Conservation (phyloP, 192 early-diverging fungal genomes). For the Coemansia sp. region DNA sequence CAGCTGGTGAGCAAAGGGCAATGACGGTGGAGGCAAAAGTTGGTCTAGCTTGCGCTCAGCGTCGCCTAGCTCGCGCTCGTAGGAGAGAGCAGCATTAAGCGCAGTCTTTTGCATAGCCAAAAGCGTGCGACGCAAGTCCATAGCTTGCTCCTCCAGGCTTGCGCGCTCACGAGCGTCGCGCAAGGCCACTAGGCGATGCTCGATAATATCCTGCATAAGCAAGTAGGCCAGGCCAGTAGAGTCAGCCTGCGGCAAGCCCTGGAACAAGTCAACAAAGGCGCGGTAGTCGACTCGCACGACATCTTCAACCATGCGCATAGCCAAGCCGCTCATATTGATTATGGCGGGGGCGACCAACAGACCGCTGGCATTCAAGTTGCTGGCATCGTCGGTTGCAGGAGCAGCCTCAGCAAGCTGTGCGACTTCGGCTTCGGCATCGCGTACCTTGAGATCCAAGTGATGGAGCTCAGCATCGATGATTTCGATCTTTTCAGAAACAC, state of each 20-base stretch:
- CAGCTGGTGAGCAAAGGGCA: neutral
- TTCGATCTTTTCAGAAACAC: conserved; percentile 40
- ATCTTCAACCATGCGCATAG: conserved; percentile 58
- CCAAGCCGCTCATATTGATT: conserved; percentile 54
- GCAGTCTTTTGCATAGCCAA: conserved; percentile 56
- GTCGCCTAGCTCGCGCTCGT: conserved; percentile 53
- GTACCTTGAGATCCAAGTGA: conserved; percentile 54
- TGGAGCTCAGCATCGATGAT: conserved; percentile 55
- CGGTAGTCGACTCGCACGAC: conserved; percentile 53
- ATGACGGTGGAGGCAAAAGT: conserved; percentile 11
- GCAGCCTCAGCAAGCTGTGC: conserved; percentile 44
- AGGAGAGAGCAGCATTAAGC: conserved; percentile 44
- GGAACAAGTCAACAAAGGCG: conserved; percentile 43
- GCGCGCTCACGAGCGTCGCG: conserved; percentile 35
- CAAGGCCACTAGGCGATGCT: conserved; percentile 35
- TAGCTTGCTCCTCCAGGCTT: conserved; percentile 38
- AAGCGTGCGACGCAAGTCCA: conserved; percentile 54
- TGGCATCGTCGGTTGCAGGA: neutral
- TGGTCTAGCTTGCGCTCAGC: conserved; percentile 38
- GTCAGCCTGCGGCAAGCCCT: conserved; percentile 26
- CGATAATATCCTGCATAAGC: conserved; percentile 53
- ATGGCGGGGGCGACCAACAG: conserved; percentile 25
- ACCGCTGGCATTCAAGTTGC: conserved; percentile 19
- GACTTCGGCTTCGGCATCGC: conserved; percentile 50
- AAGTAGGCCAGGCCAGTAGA: conserved; percentile 39